Evolutionary conservation across 192 early-diverging fungal genomes (phyloP).

Genomic region (Funneliformis geosporum): DNA sequence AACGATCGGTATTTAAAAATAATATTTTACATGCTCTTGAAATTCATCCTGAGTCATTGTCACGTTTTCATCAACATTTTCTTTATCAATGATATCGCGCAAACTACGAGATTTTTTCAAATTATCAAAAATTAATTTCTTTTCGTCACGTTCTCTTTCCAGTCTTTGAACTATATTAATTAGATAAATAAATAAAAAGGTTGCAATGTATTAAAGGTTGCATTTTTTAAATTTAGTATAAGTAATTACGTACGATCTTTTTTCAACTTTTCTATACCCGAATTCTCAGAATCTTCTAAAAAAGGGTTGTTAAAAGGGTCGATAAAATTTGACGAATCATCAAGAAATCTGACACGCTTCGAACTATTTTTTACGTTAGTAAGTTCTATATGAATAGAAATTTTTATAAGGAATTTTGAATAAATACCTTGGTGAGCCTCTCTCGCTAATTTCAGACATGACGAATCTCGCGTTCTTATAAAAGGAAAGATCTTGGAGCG

Average conservation of each 20-base stretch:
- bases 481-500: too few species aligned
- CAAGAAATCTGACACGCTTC: background rate
- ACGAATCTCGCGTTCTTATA: background rate
- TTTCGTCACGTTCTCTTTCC: background rate
- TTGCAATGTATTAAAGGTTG: background rate
- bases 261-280: background rate
- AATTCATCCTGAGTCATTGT: background rate
- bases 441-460: background rate
- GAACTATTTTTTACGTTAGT: background rate
- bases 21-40: background rate
- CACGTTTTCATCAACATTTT: background rate
- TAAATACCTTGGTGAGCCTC: background rate
- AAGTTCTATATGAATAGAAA: too few species aligned
- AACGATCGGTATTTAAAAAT: too few species aligned
- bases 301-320: background rate
- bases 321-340: background rate
- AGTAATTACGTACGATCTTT: background rate
- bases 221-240: too few species aligned
- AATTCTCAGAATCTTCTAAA: background rate
- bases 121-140: background rate
- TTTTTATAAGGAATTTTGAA: background rate
- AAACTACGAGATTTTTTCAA: background rate
- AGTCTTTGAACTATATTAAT: background rate
- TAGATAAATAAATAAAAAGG: background rate
- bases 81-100: background rate